Evolutionary conservation across 2,329 filamentous ascomycete genomes (phyloP), one percentile per base, ranked within the genome.

Genomic region (Microascus cirrosus): DNA sequence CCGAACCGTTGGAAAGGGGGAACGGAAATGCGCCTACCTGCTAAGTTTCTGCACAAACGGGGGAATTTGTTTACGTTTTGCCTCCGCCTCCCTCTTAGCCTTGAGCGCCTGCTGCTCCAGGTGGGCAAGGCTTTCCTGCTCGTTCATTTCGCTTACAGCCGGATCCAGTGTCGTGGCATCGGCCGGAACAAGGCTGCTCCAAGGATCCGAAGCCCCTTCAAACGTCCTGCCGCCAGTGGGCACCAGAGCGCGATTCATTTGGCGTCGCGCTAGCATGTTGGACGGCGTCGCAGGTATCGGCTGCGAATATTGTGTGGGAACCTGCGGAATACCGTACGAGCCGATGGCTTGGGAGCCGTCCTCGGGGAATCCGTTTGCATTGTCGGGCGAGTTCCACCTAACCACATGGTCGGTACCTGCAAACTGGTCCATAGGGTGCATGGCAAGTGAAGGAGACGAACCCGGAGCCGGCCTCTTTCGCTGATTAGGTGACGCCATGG

Each of bases 11-110:
- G 24, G 32, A 50, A 24, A 32, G 34, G 5, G 20, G 25, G 18
- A 28, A 35, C 34, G 12, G 55, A 20, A 22, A 20, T 36, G 25
- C n/a, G 67, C 82, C 74, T 76, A 95, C 93, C 93, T 97, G 84
- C 91, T 95, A 58, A 99, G 74, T 69, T 99, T 99, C 71, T 96
- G 92, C 51, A 99, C 92, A 76, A 99, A 99, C 0, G 94, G 93
- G 1, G 94, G 93, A 12, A 99, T 97, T 67, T 95, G 89, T 72
- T 97, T 97, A 65, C 92, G 80, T 72, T 96, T 97, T 18, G 86
- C 81, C 69, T 92, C 88, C 0, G 92, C 87, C 59, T 97, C 94
- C 67, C 86, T 84, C 75, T 95, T 96, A 10, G 91, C 91, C 61
- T 87, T 77, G 62, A 86, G 79, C 24, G 91, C 92, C 71, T 85